Conservation (phyloP, 2,329 filamentous ascomycete species). For the Elsinoe ampelina region DNA sequence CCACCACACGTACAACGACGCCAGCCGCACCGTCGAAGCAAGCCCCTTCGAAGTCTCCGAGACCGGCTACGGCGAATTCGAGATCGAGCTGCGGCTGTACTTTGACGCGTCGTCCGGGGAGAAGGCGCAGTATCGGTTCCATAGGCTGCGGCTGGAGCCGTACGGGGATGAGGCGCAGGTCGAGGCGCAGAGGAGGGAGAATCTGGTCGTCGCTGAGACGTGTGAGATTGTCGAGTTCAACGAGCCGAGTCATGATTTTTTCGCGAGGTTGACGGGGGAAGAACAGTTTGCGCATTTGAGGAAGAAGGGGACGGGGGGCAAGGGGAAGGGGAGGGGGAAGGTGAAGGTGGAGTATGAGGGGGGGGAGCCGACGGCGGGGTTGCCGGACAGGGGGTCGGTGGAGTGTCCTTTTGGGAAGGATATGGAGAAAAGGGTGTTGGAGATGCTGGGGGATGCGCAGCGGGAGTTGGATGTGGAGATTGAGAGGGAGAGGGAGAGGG, state of each 20-base stretch:
- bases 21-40: constrained; percentile 72
- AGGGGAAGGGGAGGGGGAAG: constrained; percentile 41
- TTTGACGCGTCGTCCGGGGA: constrained; percentile 81
- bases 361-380: constrained; percentile 59
- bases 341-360: constrained; percentile 45
- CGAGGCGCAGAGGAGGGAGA: constrained; percentile 55
- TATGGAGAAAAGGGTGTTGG: constrained; percentile 17
- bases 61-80: constrained; percentile 97
- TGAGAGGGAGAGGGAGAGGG: constrained; percentile 15
- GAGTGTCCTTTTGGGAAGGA: constrained; percentile 35
- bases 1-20: constrained; percentile 92
- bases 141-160: constrained; percentile 82
- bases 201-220: constrained; percentile 65
- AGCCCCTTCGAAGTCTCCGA: constrained; percentile 72
- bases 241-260: constrained; percentile 88
- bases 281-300: constrained; percentile 46
- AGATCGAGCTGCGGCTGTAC: constrained; percentile 89
- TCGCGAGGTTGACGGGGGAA: constrained; percentile 71
- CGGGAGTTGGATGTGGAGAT: constrained; percentile 17
- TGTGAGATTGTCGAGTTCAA: constrained; percentile 97
- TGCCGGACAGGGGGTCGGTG: constrained; percentile 57
- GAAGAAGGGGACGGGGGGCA: constrained; percentile 50
- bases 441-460: constrained; percentile 17
- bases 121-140: constrained; percentile 92
- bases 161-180: constrained; percentile 69